Conservation (phyloP, 1,284 basidiomycete genomes). For the Trichosporon faecale region DNA sequence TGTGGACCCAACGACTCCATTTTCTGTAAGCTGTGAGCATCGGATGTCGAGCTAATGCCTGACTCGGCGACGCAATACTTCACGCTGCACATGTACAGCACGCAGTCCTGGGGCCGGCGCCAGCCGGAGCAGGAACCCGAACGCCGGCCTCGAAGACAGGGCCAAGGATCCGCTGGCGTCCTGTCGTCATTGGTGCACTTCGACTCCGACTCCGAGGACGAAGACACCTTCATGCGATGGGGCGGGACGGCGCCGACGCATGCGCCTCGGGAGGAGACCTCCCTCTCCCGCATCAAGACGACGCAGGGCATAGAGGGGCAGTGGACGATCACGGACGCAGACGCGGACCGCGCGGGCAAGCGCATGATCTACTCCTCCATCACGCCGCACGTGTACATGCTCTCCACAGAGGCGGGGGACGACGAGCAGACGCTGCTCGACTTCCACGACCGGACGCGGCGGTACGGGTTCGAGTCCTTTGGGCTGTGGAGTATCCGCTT, state of each 20-base stretch:
- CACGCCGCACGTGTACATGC: conserved; percentile 76
- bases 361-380: conserved; percentile 92
- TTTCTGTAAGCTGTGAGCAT: conserved; percentile 30
- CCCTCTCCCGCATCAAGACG: conserved; percentile 71
- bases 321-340: conserved; percentile 95
- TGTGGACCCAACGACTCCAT: conserved; percentile 55
- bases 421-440: conserved; percentile 68
- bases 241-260: neutral
- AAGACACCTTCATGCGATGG: conserved; percentile 45
- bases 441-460: conserved; percentile 52
- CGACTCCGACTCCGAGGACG: conserved; percentile 36
- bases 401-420: conserved; percentile 70
- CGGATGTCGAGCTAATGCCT: conserved; percentile 29
- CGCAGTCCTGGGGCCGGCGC: conserved; percentile 35
- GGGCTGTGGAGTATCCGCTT: conserved; percentile 93
- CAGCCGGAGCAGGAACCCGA: neutral
- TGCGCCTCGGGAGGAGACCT: conserved; percentile 55
- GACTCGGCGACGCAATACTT: conserved; percentile 65
- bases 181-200: neutral
- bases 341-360: conserved; percentile 85
- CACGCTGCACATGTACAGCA: conserved; percentile 81
- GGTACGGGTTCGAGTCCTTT: conserved; percentile 55
- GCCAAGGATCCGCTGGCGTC: neutral
- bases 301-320: conserved; percentile 70
- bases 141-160: conserved; percentile 15